These are phyloP conservation scores for Aspergillaceae sp. DNA, from an alignment of 2,329 filamentous ascomycete species.

Conservation along the genomic window DNA sequence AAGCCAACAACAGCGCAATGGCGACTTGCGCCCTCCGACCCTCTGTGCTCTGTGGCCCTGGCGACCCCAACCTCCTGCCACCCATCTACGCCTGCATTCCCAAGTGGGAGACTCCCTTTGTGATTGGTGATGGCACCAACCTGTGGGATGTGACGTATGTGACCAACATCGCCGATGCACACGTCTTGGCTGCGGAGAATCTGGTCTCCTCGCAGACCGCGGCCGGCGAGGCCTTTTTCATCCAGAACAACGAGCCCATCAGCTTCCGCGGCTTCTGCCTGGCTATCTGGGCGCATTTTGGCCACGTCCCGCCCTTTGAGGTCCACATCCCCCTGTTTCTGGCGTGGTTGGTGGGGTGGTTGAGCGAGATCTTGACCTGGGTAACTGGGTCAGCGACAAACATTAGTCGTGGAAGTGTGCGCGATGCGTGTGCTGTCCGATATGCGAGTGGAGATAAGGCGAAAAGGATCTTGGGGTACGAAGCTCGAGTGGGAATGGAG, in stretches of 20 bases:
- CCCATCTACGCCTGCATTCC: slow-evolving; percentile 37
- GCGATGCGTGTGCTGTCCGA: slow-evolving; percentile 45
- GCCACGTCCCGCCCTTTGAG: slow-evolving; percentile 39
- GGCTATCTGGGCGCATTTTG: slow-evolving; percentile 41
- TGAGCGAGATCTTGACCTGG: slow-evolving; percentile 43
- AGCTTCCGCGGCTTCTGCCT: slow-evolving; percentile 38
- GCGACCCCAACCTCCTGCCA: slow-evolving; percentile 35
- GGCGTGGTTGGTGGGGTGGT: slow-evolving; percentile 41
- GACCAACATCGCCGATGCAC: slow-evolving; percentile 37
- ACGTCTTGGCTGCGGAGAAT: slow-evolving; percentile 38
- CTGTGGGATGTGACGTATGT: slow-evolving; percentile 39
- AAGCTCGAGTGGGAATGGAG: slow-evolving; percentile 42
- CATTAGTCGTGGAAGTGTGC: slow-evolving; percentile 47
- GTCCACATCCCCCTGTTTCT: slow-evolving; percentile 41
- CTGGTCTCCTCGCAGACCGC: slow-evolving; percentile 31
- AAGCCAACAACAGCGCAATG: slow-evolving; percentile 26
- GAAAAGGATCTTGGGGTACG: slow-evolving; percentile 44
- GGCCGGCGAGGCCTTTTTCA: slow-evolving; percentile 39
- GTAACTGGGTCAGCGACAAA: slow-evolving; percentile 37
- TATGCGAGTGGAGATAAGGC: slow-evolving; percentile 49
- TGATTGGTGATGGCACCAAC: slow-evolving; percentile 34
- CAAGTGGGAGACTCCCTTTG: slow-evolving; percentile 34
- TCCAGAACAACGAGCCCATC: slow-evolving; percentile 40
- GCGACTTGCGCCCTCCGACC: slow-evolving; percentile 36
- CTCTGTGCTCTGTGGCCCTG: slow-evolving; percentile 37